Base-by-base conservation (phyloP, 179 eudicot species). In the Amaranthus tricolor region DNA sequence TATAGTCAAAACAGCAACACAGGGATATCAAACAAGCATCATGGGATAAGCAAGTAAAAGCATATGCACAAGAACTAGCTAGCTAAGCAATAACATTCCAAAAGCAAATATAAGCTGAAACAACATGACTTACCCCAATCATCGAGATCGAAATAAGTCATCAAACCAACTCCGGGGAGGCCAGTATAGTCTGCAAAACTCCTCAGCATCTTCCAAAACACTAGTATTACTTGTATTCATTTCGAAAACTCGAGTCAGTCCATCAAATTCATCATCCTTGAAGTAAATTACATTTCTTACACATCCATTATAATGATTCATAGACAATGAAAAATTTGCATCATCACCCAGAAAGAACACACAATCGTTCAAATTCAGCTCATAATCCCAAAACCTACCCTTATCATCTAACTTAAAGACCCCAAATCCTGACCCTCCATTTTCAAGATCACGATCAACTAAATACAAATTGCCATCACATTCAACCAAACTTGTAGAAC, bases 381-480 rank as follows among this genome's bases (percentile, higher is more conserved):
- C 82, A 19, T 55, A 69, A 62, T 79, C 82, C 82, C 82, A 79
- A 70, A 74, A 74, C 65, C 71, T 48, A 3, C 78, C 49, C 65
- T 79, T 79, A 2, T 74, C 82, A 63, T 79, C 82, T 60, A 79
- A 57, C 71, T 79, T 79, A 48, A 53, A 79, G 52, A 79, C 82
- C 47, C 74, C 70, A 54, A 74, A 10, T 44, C 8, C 21, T 13
- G 16, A 24, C 44, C 17, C 55, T 7, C 48, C 6, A 60, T n/a
- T 0, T 0, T 8, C 21, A 0, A 1, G 2, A 16, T 21, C 40
- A 11, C 53, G 15, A 69, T 74, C 82, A 62, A 74, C 57, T 15
- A 79, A 12, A 40, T 47, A 79, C 66, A 79, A 74, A 1, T 9
- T 50, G 11, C 47, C 78, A 7, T 79, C 82, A 55, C 53, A 68